phyloP scores from a whole-genome alignment of 768 basidiomycete genomes.

The Cubamyces sp. region DNA sequence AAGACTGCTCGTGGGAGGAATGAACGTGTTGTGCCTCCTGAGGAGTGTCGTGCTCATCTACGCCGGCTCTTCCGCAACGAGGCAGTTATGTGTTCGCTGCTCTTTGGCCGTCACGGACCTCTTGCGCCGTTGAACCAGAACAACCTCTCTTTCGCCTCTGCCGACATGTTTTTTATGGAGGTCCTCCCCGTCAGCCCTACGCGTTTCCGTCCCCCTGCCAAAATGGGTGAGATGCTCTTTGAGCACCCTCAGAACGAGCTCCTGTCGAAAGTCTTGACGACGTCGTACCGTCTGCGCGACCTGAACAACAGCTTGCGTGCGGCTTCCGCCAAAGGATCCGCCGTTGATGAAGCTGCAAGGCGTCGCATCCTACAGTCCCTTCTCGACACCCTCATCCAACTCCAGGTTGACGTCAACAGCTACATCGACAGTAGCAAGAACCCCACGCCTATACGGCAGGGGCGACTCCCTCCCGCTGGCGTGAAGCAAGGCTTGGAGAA shows the following conservation, averaged over 20 bases:
- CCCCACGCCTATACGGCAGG: slow-evolving; percentile 79
- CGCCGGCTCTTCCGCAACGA: slow-evolving; percentile 88
- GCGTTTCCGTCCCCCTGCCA: slow-evolving; percentile 92
- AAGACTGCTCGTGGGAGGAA: slow-evolving; percentile 81
- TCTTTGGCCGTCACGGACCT: slow-evolving; percentile 93
- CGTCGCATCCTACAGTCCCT: slow-evolving; percentile 66
- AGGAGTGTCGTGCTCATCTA: slow-evolving; percentile 93
- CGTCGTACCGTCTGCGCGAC: slow-evolving; percentile 80
- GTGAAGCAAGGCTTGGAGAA: slow-evolving; percentile 98
- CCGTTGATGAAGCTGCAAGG: slow-evolving; percentile 53
- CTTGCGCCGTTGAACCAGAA: slow-evolving; percentile 64
- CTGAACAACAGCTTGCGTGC: slow-evolving; percentile 67
- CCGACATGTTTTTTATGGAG: slow-evolving; percentile 98
- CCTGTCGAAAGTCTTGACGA: slow-evolving; percentile 76
- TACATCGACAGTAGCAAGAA: slow-evolving; percentile 98
- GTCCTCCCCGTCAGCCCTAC: slow-evolving; percentile 91
- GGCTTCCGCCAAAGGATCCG: slow-evolving; percentile 60
- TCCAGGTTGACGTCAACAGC: slow-evolving; percentile 94
- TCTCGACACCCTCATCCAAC: slow-evolving; percentile 81
- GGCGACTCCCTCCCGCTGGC: slow-evolving; percentile 89
- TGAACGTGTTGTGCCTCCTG: slow-evolving; percentile 88
- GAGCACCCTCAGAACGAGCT: slow-evolving; percentile 97
- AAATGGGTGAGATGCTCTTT: slow-evolving; percentile 90
- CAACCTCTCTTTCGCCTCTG: slow-evolving; percentile 69
- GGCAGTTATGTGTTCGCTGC: slow-evolving; percentile 74